Evolutionary conservation across 2,329 filamentous ascomycete species (phyloP).

Genomic region (Fusarium pseudoanthophilum): DNA sequence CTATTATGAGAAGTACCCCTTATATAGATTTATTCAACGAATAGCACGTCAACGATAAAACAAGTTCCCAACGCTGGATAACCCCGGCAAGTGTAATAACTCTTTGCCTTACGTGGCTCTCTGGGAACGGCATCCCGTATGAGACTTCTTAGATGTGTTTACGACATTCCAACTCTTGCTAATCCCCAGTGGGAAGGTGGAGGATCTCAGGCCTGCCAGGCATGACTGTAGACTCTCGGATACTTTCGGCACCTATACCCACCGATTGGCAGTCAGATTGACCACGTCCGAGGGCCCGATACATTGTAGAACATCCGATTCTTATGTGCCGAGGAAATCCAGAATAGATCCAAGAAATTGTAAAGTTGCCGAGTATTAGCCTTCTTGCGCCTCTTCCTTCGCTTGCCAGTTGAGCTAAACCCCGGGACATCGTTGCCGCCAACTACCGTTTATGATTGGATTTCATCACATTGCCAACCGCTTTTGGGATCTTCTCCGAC

Average conservation of each 20-base stretch:
- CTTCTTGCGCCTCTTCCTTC: too few species aligned
- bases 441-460: too few species aligned
- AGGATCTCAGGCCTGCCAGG: neutral
- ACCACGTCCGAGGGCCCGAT: neutral
- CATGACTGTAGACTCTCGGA: neutral
- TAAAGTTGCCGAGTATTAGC: neutral
- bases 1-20: too few species aligned
- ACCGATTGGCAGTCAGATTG: fast-evolving
- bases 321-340: fast-evolving
- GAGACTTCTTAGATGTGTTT: fast-evolving
- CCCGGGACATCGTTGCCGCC: too few species aligned
- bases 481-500: neutral
- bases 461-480: too few species aligned
- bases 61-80: fast-evolving
- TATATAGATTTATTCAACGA: too few species aligned
- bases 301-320: fast-evolving
- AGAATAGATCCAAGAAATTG: fast-evolving
- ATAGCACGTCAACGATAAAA: too few species aligned
- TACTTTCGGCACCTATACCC: neutral
- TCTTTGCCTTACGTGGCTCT: fast-evolving
- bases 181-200: neutral
- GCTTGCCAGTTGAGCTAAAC: too few species aligned
- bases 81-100: fast-evolving
- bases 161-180: fast-evolving
- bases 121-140: neutral